Evolutionary conservation across 208 protist genomes (phyloP), one percentile per base, ranked within the genome.

Genomic region (Wallacemonas collosoma): DNA sequence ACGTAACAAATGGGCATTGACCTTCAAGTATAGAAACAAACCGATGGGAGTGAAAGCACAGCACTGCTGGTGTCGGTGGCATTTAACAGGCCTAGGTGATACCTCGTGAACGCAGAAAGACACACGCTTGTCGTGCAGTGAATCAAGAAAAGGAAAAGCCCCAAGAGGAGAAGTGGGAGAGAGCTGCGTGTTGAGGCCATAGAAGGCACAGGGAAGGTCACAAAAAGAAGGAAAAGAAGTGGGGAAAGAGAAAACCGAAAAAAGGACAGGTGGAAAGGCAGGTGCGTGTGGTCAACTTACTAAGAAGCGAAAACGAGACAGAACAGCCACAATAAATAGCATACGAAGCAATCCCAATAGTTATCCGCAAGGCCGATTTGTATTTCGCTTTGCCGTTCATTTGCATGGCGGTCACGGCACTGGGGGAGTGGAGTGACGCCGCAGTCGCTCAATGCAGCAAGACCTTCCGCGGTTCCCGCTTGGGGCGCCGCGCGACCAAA

Each of bases 211-310:
- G 50, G 5, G 36, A 70, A 64, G 68, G 65, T 15, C 65, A 53
- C 58, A 63, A 58, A 66, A 26, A 57, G 2, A 72, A 68, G 26
- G 38, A 58, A 26, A n/a, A 45, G 3, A 26, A 26, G 26, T 26
- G 26, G 67, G 15, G 38, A 64, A 66, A 68, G 3, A 45, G 43
- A 74, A 48, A 11, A 66, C 55, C 9, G 39, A 60, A 60, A 53
- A 63, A 39, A 44, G 3, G 14, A 72, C 47, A 9, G 48, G 3
- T 17, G 1, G 6, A 40, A 56, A 63, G 17, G 39, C 11, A 58
- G 53, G 45, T 14, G 45, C 8, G 45, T 50, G 1, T 50, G 45
- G 45, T 50, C 45, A 6, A 50, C 45, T 0, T 50, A 14, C 12
- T 1, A 50, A 50, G 45, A 50, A 50, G 45, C 12, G 12, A 50